Conservation (phyloP, 2,329 filamentous ascomycete genomes). For the Byssothecium circinans region DNA sequence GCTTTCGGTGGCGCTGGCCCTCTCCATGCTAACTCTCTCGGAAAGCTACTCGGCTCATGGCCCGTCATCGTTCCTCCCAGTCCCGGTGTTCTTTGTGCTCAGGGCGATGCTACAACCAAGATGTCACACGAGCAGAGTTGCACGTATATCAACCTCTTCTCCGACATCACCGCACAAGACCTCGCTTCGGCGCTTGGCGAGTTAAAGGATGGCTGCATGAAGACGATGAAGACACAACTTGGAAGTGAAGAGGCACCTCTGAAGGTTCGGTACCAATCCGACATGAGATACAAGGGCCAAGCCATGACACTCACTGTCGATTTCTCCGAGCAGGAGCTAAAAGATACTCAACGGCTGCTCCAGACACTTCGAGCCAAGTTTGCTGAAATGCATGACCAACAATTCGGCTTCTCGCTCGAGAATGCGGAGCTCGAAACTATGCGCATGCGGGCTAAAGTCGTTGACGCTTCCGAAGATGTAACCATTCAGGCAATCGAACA, state of each 20-base stretch:
- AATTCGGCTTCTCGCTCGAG: slow-evolving; percentile 50
- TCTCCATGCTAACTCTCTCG: slow-evolving; percentile 55
- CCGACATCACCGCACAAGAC: slow-evolving; percentile 39
- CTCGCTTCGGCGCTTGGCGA: slow-evolving; percentile 36
- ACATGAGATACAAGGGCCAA: slow-evolving; percentile 54
- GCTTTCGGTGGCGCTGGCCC: slow-evolving; percentile 56
- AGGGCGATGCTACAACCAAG: slow-evolving; percentile 54
- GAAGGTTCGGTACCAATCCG: slow-evolving; percentile 46
- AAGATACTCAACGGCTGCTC: slow-evolving; percentile 33
- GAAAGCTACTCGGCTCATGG: slow-evolving; percentile 54
- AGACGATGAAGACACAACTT: slow-evolving; percentile 45
- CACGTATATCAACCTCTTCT: slow-evolving; percentile 50
- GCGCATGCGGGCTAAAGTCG: slow-evolving; percentile 50
- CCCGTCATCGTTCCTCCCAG: slow-evolving; percentile 57
- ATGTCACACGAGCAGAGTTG: slow-evolving; percentile 52
- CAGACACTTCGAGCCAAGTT: slow-evolving; percentile 44
- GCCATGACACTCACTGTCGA: slow-evolving; percentile 40
- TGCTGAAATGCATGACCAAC: slow-evolving; percentile 47
- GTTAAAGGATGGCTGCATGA: slow-evolving; percentile 43
- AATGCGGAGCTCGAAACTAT: slow-evolving; percentile 53
- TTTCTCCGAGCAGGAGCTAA: slow-evolving; percentile 42
- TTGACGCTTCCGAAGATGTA: slow-evolving; percentile 48
- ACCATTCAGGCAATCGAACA: slow-evolving; percentile 41
- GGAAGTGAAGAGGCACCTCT: slow-evolving; percentile 34
- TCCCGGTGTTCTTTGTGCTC: slow-evolving; percentile 54